These are phyloP conservation scores for Pseudotsuga menziesii DNA, from an alignment of 75 land plant genomes.

Conservation along the genomic window DNA sequence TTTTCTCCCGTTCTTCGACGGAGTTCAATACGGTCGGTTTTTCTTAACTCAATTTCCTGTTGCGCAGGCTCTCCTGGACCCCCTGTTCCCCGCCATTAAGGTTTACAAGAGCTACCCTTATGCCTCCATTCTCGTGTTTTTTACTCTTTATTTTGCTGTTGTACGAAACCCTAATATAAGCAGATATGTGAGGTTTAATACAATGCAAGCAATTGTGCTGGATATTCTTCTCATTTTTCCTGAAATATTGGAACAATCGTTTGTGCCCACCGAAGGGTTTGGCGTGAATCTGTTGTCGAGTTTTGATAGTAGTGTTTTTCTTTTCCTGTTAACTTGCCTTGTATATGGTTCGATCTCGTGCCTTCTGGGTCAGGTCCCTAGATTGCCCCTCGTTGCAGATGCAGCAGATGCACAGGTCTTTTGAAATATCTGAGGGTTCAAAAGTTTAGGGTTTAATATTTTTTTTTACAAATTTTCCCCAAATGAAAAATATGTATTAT, in stretches of 20 bases:
- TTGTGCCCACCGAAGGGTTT: slow-evolving; percentile 45
- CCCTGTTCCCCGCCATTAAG: slow-evolving; percentile 52
- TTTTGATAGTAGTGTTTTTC: slow-evolving; percentile 73
- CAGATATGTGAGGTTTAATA: slow-evolving; percentile 77
- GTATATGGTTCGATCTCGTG: slow-evolving; percentile 63
- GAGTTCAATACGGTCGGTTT: slow-evolving; percentile 72
- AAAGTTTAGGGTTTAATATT: slow-evolving; percentile 4
- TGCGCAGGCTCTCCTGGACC: slow-evolving; percentile 40
- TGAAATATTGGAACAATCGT: slow-evolving; percentile 58
- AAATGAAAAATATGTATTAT: too few relatives aligned
- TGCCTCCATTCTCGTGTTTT: slow-evolving; percentile 54
- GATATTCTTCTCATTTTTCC: slow-evolving; percentile 79
- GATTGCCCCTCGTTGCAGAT: slow-evolving; percentile 83
- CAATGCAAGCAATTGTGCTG: slow-evolving; percentile 85
- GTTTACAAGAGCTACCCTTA: slow-evolving; percentile 63
- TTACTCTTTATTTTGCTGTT: slow-evolving; percentile 61
- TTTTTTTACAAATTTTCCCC: too few relatives aligned
- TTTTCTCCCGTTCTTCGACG: slow-evolving; percentile 83
- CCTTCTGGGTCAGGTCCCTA: slow-evolving; percentile 57
- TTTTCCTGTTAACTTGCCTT: slow-evolving; percentile 64
- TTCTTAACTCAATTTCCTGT: slow-evolving; percentile 56
- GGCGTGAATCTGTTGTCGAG: slow-evolving; percentile 58
- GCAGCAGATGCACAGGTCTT: slow-evolving; percentile 82
- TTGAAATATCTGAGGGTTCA: slow-evolving; percentile 14
- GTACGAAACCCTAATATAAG: slow-evolving; percentile 68